phyloP scores from a whole-genome alignment of 441 rosid genomes.

The Metrosideros polymorpha region DNA sequence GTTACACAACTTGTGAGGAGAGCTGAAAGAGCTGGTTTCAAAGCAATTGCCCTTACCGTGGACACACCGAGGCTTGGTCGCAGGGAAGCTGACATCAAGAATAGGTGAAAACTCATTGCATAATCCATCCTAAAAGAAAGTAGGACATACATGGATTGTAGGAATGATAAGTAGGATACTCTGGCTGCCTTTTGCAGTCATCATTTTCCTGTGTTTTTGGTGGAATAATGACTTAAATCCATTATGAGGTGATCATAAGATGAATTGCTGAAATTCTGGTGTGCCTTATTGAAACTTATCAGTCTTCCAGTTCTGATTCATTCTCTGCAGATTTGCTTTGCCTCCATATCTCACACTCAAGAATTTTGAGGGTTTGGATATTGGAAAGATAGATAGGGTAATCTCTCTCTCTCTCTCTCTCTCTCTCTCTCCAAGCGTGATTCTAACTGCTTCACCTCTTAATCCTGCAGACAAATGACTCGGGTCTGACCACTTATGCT shows the following conservation, averaged over 20 bases:
- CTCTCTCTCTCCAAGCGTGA: neutral
- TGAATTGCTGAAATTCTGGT: neutral
- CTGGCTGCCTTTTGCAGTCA: neutral
- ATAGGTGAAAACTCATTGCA: constrained; percentile 40
- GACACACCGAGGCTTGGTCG: constrained; percentile 97
- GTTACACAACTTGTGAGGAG: constrained; percentile 82
- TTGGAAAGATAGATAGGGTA: constrained; percentile 63
- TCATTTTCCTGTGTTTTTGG: neutral
- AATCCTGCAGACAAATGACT: constrained; percentile 54
- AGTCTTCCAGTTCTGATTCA: neutral
- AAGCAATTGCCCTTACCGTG: constrained; percentile 88
- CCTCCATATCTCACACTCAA: constrained; percentile 69
- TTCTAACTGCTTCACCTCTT: neutral
- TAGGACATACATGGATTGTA: neutral
- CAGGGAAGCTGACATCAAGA: constrained; percentile 95
- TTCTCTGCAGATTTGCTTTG: constrained; percentile 46
- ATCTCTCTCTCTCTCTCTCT: neutral
- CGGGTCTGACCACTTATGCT: constrained; percentile 80
- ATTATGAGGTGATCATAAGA: neutral
- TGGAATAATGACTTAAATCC: neutral
- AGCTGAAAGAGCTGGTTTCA: constrained; percentile 96
- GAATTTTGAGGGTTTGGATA: constrained; percentile 83
- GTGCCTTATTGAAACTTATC: neutral
- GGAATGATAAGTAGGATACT: neutral
- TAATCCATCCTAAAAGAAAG: neutral